Conservation (phyloP, 192 early-diverging fungal genomes). For the Coemansia brasiliensis region DNA sequence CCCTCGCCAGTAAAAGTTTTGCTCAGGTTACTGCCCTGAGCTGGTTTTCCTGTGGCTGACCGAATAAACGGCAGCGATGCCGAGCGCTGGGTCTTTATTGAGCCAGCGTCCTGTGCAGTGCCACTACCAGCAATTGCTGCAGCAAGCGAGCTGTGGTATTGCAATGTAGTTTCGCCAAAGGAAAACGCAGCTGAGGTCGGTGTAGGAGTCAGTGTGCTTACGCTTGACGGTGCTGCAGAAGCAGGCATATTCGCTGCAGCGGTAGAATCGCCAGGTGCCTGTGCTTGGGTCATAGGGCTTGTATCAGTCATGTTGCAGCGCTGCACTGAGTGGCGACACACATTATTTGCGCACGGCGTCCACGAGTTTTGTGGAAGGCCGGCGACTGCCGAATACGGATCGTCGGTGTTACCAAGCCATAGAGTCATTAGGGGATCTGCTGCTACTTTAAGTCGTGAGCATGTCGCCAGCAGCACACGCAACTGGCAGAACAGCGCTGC, state of each 20-base stretch:
- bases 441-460: constrained; percentile 47
- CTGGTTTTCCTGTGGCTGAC: constrained; percentile 3
- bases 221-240: constrained; percentile 39
- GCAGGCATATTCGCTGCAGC: constrained; percentile 18
- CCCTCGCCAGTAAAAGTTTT: constrained; percentile 27
- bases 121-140: constrained; percentile 24
- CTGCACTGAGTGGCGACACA: constrained; percentile 30
- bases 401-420: constrained; percentile 54
- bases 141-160: constrained; percentile 17
- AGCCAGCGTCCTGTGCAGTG: constrained; percentile 10
- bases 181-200: constrained; percentile 40
- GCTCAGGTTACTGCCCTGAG: constrained; percentile 26
- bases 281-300: not conserved
- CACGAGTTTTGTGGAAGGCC: constrained; percentile 36
- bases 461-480: constrained; percentile 45
- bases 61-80: constrained; percentile 53
- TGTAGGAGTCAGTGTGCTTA: constrained; percentile 46
- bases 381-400: constrained; percentile 43
- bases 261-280: not conserved
- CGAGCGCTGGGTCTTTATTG: constrained; percentile 50
- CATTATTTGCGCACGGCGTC: constrained; percentile 34
- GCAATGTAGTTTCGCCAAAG: constrained; percentile 17
- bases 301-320: not conserved
- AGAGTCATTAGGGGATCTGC: constrained; percentile 45
- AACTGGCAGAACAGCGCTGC: constrained; percentile 42